Evolutionary conservation across 2,329 filamentous ascomycete species (phyloP).

Genomic region (Neofusicoccum sp.): DNA sequence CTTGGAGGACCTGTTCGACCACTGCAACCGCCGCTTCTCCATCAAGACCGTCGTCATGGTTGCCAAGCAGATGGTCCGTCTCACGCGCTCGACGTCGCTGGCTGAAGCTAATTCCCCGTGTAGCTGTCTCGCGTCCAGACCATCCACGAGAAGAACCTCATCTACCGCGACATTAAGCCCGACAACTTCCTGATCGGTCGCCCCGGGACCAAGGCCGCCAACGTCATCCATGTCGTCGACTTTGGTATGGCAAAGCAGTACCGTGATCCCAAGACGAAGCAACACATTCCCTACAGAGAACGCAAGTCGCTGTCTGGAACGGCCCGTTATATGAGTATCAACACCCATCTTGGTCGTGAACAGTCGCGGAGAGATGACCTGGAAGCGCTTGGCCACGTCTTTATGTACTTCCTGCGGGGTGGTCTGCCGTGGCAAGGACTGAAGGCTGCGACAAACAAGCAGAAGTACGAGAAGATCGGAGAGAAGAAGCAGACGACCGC

Average conservation of each 20-base stretch:
- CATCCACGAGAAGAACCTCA: conserved; percentile 98
- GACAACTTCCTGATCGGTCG: conserved; percentile 98
- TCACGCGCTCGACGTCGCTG: conserved; percentile 1
- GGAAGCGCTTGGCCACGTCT: conserved; percentile 76
- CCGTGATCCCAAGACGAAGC: conserved; percentile 97
- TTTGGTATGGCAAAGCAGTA: conserved; percentile 99
- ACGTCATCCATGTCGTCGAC: conserved; percentile 97
- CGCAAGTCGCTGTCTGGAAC: conserved; percentile 96
- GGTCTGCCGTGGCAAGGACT: conserved; percentile 69
- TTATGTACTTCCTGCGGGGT: conserved; percentile 70
- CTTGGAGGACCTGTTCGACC: conserved; percentile 95
- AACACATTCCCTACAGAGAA: conserved; percentile 97
- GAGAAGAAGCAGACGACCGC: conserved; percentile 99
- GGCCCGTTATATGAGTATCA: conserved; percentile 99
- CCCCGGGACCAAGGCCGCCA: conserved; percentile 88
- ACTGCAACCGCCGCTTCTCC: conserved; percentile 91
- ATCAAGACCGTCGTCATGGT: conserved; percentile 99
- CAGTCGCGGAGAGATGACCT: conserved; percentile 95
- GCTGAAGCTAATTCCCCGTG: conserved; percentile 21
- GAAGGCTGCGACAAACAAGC: conserved; percentile 76
- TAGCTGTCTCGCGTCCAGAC: conserved; percentile 87
- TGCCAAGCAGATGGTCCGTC: conserved; percentile 90
- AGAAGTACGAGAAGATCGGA: conserved; percentile 99
- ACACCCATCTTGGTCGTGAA: conserved; percentile 94
- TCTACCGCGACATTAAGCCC: conserved; percentile 98